A percentile compares a stretch with the other conserved stretches of the same genome.
These are phyloP conservation scores for Pneumocystis oryctolagi DNA, from an alignment of 1,139 yeast species.

Conservation along the genomic window DNA sequence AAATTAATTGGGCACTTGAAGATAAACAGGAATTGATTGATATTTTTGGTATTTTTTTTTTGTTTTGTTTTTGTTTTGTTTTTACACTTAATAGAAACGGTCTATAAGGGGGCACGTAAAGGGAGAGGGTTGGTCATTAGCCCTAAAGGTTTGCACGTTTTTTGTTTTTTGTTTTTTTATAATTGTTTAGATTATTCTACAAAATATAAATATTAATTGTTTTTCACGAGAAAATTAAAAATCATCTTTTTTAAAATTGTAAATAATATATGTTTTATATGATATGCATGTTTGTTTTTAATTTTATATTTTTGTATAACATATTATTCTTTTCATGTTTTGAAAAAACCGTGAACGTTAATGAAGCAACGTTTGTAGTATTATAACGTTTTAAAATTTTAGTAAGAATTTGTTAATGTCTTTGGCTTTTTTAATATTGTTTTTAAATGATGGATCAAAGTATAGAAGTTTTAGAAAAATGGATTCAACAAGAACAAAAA, in stretches of 20 bases:
- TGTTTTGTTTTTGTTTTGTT: constrained; percentile 83
- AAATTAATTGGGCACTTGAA: constrained; percentile 62
- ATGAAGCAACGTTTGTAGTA: background rate
- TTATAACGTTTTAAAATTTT: background rate
- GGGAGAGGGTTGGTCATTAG: constrained; percentile 86
- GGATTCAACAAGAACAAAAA: constrained; percentile 1
- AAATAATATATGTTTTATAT: no score
- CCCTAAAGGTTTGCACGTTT: background rate
- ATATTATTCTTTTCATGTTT: background rate
- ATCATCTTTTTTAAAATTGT: background rate
- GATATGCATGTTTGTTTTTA: background rate
- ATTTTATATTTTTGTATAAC: no score
- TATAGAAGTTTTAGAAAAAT: background rate
- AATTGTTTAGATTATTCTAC: background rate
- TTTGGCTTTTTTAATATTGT: background rate
- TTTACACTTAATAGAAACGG: background rate
- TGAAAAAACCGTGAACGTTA: background rate
- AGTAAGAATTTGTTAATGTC: background rate
- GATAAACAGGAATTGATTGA: constrained; percentile 86
- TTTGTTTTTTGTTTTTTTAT: background rate
- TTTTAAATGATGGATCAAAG: background rate
- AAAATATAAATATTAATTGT: background rate
- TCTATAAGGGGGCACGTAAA: background rate
- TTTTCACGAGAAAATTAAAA: no score
- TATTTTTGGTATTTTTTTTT: constrained; percentile 70